phyloP scores from a whole-genome alignment of 345 rosid genomes.

The Lepidium didymum region DNA sequence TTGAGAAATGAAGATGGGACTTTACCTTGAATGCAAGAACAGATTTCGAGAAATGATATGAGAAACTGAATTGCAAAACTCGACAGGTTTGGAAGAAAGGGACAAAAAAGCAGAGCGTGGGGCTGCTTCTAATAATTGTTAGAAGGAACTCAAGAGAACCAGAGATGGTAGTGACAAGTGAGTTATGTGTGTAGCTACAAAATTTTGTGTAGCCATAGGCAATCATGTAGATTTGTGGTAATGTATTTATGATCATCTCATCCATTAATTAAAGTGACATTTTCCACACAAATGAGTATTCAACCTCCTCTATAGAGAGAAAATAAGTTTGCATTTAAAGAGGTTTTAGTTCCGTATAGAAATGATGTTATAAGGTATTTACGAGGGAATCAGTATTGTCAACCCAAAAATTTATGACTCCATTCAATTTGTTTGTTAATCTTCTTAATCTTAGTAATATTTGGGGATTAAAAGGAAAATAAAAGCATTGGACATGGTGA shows the following conservation, averaged over 20 bases:
- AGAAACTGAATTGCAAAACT: constrained; percentile 6
- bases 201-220: constrained; percentile 12
- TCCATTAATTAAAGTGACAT: not conserved
- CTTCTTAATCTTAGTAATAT: not conserved
- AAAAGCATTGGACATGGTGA: not conserved
- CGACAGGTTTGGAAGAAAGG: constrained; percentile 4
- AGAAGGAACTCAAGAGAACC: constrained; percentile 18
- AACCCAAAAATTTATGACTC: too few relatives aligned
- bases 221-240: not conserved
- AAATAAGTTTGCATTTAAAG: too few relatives aligned
- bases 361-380: too few relatives aligned
- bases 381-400: too few relatives aligned
- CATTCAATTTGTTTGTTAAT: too few relatives aligned
- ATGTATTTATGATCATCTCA: not conserved
- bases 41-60: constrained; percentile 13
- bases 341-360: too few relatives aligned
- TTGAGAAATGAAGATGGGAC: not conserved
- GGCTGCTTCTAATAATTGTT: constrained; percentile 20
- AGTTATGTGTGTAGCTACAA: not conserved
- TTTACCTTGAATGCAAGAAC: constrained; percentile 19
- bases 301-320: too few relatives aligned
- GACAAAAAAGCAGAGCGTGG: constrained; percentile 29
- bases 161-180: not conserved
- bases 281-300: too few relatives aligned
- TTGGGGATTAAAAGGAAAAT: not conserved